phyloP scores from a whole-genome alignment of 257 asterid genomes.

The Ligustrum vulgare region DNA sequence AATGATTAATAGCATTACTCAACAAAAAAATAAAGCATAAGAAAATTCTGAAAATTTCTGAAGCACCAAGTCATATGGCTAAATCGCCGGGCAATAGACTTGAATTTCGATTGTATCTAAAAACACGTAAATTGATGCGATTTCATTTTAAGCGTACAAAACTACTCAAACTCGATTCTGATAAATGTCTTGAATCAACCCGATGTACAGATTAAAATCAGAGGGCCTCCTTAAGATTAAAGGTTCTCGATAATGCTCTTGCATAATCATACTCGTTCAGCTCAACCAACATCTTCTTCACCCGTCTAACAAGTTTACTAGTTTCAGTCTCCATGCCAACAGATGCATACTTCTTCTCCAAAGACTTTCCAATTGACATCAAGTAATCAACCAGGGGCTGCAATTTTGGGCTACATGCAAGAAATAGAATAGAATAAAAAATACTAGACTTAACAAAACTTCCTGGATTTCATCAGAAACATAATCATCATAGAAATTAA shows the following conservation, averaged over 20 bases:
- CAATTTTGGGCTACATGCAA: constrained; percentile 49
- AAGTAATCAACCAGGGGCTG: constrained; percentile 80
- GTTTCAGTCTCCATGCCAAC: constrained; percentile 52
- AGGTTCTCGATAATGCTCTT: constrained; percentile 61
- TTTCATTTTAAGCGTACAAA: constrained; percentile 21
- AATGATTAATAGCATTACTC: too few species aligned
- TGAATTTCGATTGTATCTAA: background rate
- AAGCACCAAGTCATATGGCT: background rate
- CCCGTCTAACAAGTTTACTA: constrained; percentile 58
- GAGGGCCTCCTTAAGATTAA: constrained; percentile 91
- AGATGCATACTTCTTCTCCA: constrained; percentile 51
- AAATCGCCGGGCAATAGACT: background rate
- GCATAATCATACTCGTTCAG: constrained; percentile 86
- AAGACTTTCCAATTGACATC: constrained; percentile 52
- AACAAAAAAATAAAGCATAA: too few species aligned
- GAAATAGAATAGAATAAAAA: background rate
- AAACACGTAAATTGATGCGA: background rate
- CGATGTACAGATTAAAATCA: constrained; percentile 23
- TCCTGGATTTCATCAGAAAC: background rate
- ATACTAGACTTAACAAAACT: background rate
- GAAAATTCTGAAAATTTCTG: background rate
- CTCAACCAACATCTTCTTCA: constrained; percentile 93
- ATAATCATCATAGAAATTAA: background rate
- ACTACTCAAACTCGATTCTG: constrained; percentile 2
- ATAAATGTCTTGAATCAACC: background rate